Conservation (phyloP, 2,329 filamentous ascomycete species). For the Aspergillus sp. region DNA sequence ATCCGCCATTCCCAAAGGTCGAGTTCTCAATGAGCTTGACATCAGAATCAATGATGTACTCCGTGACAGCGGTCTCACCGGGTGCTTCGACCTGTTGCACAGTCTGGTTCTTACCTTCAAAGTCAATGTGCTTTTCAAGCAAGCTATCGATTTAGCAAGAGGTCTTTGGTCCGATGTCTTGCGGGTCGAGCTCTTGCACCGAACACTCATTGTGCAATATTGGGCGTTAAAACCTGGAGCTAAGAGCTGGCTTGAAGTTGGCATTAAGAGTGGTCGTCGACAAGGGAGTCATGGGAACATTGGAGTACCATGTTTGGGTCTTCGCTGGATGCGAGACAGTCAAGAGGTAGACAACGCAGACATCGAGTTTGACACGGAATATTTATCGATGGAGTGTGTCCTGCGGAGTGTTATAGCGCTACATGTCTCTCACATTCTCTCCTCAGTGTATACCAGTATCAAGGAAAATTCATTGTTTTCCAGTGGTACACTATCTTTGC, state of each 20-base stretch:
- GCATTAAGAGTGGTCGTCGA: constrained; percentile 45
- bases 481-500: constrained; percentile 52
- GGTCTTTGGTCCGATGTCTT: constrained; percentile 72
- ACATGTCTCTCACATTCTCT: constrained; percentile 67
- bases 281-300: constrained; percentile 6
- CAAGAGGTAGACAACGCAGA: constrained; percentile 64
- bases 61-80: constrained; percentile 61
- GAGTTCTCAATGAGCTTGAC: constrained; percentile 62
- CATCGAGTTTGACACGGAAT: constrained; percentile 59
- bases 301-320: constrained; percentile 28
- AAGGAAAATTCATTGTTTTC: constrained; percentile 55
- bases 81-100: constrained; percentile 81
- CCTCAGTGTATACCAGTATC: constrained; percentile 58
- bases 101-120: constrained; percentile 86
- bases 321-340: constrained; percentile 78
- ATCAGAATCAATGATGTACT: constrained; percentile 65
- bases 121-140: constrained; percentile 70
- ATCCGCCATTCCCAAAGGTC: constrained; percentile 55
- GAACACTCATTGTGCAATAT: constrained; percentile 82
- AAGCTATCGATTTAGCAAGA: constrained; percentile 63
- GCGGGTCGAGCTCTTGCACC: constrained; percentile 69
- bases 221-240: constrained; percentile 65
- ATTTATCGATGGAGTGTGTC: constrained; percentile 67
- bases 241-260: constrained; percentile 89
- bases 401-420: constrained; percentile 67